Evolutionary conservation across 805 yeast species (phyloP), one percentile per base, ranked within the genome.

Genomic region (Sugiyamaella americana): DNA sequence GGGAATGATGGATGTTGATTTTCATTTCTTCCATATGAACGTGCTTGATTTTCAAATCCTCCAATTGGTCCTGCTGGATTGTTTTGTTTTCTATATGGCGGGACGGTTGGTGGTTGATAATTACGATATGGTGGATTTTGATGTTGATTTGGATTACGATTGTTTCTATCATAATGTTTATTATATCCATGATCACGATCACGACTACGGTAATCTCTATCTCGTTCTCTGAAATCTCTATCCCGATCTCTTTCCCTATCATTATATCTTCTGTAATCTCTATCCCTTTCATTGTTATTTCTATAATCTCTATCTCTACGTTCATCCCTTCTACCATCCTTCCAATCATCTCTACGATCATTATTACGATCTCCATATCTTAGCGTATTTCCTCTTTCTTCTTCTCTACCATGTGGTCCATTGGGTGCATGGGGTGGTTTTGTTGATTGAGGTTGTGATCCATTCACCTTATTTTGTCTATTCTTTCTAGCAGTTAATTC

Each of bases 401-500:
- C 35, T n/a, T 42, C 44, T 22, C 35, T 30, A 13, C 44, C 45
- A 21, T 44, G 48, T 6, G 49, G 48, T 5, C 49, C 51, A 29
- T 53, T 46, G n/a, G 48, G 49, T 34, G 36, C 46, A 32, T 49
- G 42, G 17, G 17, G 47, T 23, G 19, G n/a, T 5, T 18, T 8
- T 6, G n/a, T 18, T 6, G 20, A 6, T 18, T 35, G n/a, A 35
- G n/a, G n/a, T 16, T 35, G 5, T 10, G n/a, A 6, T 16, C 18
- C 18, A 35, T 35, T 13, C 17, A 16, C 10, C 20, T 35, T 35
- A 35, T 35, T 37, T 6, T 24, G 35, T n/a, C 44, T 10, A 11
- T 18, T 43, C 32, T 40, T 40, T 17, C 44, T 57, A 16, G 62
- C 62, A 38, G 87, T 96, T 21, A 88, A 75, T 63, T 91, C 98